phyloP scores from a whole-genome alignment of 2,329 filamentous ascomycete species.

The Phaeosphaeriaceae sp. region DNA sequence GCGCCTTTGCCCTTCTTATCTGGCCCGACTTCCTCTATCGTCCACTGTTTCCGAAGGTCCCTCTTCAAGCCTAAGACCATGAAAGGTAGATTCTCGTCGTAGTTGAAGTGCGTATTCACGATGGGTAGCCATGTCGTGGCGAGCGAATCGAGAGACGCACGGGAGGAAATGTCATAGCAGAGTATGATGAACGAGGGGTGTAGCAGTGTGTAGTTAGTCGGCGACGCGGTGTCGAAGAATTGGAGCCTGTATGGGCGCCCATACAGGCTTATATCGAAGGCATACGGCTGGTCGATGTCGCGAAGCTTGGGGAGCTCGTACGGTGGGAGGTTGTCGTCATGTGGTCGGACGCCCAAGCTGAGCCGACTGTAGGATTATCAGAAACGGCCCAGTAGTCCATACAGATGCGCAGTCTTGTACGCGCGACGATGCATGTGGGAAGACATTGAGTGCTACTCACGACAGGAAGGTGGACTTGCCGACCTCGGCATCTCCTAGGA shows the following conservation, averaged over 20 bases:
- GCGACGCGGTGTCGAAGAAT: conserved; percentile 64
- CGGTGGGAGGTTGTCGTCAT: conserved; percentile 38
- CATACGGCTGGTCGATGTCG: conserved; percentile 65
- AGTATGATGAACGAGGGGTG: conserved; percentile 63
- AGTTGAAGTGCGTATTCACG: conserved; percentile 61
- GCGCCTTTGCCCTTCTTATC: conserved; percentile 44
- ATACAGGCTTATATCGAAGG: conserved; percentile 65
- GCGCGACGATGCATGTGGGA: neutral
- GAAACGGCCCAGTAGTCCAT: neutral
- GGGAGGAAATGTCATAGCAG: conserved; percentile 65
- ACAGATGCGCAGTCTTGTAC: neutral
- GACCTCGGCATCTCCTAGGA: conserved; percentile 65
- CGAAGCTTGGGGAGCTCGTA: conserved; percentile 54
- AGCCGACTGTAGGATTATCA: conserved; percentile 30
- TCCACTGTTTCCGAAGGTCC: conserved; percentile 59
- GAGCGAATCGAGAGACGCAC: conserved; percentile 57
- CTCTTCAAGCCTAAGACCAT: conserved; percentile 67
- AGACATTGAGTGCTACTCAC: conserved; percentile 51
- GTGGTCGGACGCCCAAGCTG: conserved; percentile 38
- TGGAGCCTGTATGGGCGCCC: conserved; percentile 62
- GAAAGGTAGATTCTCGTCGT: conserved; percentile 60
- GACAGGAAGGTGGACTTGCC: conserved; percentile 70
- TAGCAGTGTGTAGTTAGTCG: conserved; percentile 64
- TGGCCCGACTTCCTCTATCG: conserved; percentile 44
- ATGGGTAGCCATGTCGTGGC: conserved; percentile 53